Evolutionary conservation across 768 basidiomycete species (phyloP), one percentile per base, ranked within the genome.

Genomic region (Kwoniella bestiolae): DNA sequence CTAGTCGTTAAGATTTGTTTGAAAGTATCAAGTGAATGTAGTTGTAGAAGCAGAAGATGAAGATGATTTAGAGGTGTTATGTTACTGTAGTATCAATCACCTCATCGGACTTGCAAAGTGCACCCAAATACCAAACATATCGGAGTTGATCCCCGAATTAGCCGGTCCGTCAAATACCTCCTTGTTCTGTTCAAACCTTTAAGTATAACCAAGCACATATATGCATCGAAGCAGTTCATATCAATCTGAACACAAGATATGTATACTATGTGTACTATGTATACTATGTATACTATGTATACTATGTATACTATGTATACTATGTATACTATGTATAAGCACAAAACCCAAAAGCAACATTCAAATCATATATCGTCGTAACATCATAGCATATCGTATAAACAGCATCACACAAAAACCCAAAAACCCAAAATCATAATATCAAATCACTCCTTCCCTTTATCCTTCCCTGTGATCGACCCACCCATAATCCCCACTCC

Each of bases 401-500:
- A 41, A 41, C 18, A n/a, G n/a, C n/a, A n/a, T n/a, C n/a, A n/a
- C 38, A 18, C 18, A 14, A 41, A 41, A 4, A 41, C 12, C 38
- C 49, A 60, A 32, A 60, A 58, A 60, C 31, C 26, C 38, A 41
- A 41, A 41, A 38, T 18, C 12, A 16, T 3, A n/a, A n/a, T n/a
- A n/a, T n/a, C 38, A 41, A 3, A 14, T 16, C 38, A 41, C 18
- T 41, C 12, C 2, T 1, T 41, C 38, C 18, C 38, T 18, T 41
- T 41, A 11, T 41, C 38, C 31, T 32, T 25, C 34, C n/a, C 28
- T 21, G 14, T 29, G 8, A 26, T 46, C 11, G 44, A 29, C 25
- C 2, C 3, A 45, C 58, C 45, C 21, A 60, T 60, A 14, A 57
- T 57, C 21, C 56, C 51, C 35, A 57, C 45, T 12, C 56, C 51